A percentile compares a stretch with the other conserved stretches of the same genome.
These are phyloP conservation scores for Dendrobium officinale DNA, from an alignment of 106 monocot genomes.

Conservation along the genomic window DNA sequence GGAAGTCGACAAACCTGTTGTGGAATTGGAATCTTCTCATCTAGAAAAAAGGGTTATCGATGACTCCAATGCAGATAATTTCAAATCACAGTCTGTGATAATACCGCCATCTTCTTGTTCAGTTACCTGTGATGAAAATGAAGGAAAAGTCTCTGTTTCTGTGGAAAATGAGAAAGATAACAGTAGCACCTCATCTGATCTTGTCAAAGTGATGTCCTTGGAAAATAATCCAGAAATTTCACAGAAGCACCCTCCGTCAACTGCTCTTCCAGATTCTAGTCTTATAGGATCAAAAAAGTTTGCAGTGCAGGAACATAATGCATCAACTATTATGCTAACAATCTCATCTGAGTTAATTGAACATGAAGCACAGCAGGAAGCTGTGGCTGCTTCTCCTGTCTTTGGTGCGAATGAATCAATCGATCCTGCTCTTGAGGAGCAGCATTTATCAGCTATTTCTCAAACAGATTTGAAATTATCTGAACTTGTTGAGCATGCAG, in stretches of 20 bases:
- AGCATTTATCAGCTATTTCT: too few relatives aligned
- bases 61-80: too few relatives aligned
- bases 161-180: background rate
- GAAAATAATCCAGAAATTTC: background rate
- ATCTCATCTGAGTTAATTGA: background rate
- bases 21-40: background rate
- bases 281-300: too few relatives aligned
- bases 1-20: background rate
- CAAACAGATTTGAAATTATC: too few relatives aligned
- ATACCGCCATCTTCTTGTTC: too few relatives aligned
- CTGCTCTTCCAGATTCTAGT: background rate
- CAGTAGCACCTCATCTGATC: background rate
- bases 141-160: too few relatives aligned
- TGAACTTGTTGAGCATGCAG: background rate
- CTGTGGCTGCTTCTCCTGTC: background rate
- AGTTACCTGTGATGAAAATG: too few relatives aligned
- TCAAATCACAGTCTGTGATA: too few relatives aligned
- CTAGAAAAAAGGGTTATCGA: background rate
- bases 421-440: background rate
- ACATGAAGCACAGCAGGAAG: background rate
- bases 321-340: background rate
- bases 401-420: background rate
- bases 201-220: background rate
- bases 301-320: too few relatives aligned
- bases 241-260: background rate